Evolutionary conservation across 495 filamentous ascomycete species (phyloP), one percentile per base, ranked within the genome.

Genomic region (Penicillium tannophilum): DNA sequence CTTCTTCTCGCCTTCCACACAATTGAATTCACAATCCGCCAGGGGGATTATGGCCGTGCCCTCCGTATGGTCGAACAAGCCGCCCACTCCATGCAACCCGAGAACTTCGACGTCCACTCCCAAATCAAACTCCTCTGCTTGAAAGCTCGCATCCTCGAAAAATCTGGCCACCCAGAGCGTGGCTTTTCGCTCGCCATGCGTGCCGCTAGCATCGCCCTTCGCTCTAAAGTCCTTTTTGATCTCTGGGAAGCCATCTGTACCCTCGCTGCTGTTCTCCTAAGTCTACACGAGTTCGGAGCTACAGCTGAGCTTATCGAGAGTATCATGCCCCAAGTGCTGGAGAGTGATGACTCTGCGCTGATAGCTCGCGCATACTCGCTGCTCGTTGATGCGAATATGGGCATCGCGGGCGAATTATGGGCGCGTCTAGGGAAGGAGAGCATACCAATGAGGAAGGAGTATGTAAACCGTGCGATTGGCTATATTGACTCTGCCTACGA

Each of bases 381-480:
- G n/a, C 80, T 96, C 9, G 91, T 88, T 5, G 92, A 97, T 68
- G 88, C 90, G 0, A 83, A 90, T 63, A 88, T 96, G 81, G 93
- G 93, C 0, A 75, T 91, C 64, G 93, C 91, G 0, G 88, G 90
- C 1, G 70, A 77, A 41, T 20, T 73, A 60, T 71, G 64, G 63
- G 63, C 58, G 6, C 36, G 46, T 6, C 54, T 50, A 52, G 67
- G 52, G 17, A 64, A 55, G 52, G 69, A 56, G 55, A 69, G 62
- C 36, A 63, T 66, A 52, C 49, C 62, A 39, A 62, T 49, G 6
- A 64, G 80, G 31, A 84, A 81, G 41, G 86, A 90, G 63, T 80
- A 85, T 62, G 68, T 92, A 28, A 84, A 82, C 6, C 83, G 81
- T 44, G 89, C 86, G 3, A 64, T 90, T 42, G 85, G 84, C 42